Conservation (phyloP, 225 moss, liverwort and hornwort species). For the Pseudisothecium myosuroides region DNA sequence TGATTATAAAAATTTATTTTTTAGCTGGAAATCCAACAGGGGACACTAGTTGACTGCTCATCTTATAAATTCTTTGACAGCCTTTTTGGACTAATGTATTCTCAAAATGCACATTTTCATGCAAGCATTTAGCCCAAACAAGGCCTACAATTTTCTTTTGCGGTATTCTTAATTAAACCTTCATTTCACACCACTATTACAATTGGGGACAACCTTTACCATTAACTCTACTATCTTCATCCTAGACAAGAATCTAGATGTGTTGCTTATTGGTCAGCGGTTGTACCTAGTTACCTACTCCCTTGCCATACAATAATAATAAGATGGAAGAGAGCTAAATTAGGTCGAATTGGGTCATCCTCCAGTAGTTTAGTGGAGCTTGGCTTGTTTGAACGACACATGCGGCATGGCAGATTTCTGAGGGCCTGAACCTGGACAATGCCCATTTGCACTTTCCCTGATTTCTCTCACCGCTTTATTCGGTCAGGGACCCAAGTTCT, state of each 20-base stretch:
- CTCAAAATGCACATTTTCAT: no score
- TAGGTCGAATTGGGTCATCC: background rate
- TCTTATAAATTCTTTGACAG: no score
- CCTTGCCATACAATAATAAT: background rate
- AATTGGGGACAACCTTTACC: fast-evolving
- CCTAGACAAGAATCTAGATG: background rate
- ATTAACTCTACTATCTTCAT: background rate
- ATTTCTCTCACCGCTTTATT: background rate
- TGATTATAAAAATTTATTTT: no score
- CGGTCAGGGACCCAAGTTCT: background rate
- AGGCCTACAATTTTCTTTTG: background rate
- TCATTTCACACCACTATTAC: background rate
- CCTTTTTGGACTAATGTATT: no score
- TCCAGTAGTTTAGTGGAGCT: background rate
- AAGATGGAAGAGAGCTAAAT: background rate
- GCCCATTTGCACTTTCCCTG: background rate
- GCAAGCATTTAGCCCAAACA: no score
- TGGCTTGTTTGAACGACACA: background rate
- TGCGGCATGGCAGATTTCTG: background rate
- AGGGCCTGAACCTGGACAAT: background rate
- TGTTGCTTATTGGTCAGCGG: no score
- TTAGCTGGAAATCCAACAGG: no score
- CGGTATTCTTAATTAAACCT: background rate
- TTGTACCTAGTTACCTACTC: no score
- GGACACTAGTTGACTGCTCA: no score